These are phyloP conservation scores for Globisporangium acanthophoron DNA, from an alignment of 352 stramenopile genomes.

Conservation along the genomic window DNA sequence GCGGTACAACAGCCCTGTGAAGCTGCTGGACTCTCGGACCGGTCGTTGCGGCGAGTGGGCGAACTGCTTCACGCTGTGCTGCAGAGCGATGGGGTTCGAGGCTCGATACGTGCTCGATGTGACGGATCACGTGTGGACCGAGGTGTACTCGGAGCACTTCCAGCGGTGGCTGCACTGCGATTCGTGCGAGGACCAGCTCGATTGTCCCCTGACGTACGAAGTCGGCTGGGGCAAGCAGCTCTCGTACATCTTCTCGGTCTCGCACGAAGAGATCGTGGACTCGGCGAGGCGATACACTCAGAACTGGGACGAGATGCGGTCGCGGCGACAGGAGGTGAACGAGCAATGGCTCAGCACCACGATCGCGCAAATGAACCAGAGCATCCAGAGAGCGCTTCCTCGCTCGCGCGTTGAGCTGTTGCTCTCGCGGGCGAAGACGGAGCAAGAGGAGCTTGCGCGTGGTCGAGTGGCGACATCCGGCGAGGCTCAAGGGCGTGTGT, in stretches of 20 bases:
- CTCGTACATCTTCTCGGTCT: conserved; percentile 90
- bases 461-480: conserved; percentile 24
- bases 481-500: conserved; percentile 69
- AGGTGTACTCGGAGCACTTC: conserved; percentile 81
- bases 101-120: conserved; percentile 91
- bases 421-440: conserved; percentile 22
- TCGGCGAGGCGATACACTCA: conserved; percentile 79
- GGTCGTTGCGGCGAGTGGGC: conserved; percentile 92
- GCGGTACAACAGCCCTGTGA: conserved; percentile 89
- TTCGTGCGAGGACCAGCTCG: conserved; percentile 91
- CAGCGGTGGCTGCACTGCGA: conserved; percentile 93
- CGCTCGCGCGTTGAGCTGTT: conserved; percentile 31
- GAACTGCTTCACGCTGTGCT: conserved; percentile 92
- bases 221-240: conserved; percentile 93
- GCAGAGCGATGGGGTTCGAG: conserved; percentile 86
- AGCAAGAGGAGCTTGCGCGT: conserved; percentile 43
- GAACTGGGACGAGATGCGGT: conserved; percentile 57
- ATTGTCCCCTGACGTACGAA: conserved; percentile 93
- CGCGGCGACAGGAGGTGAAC: conserved; percentile 54
- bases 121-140: conserved; percentile 95
- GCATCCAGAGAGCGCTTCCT: conserved; percentile 21
- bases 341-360: conserved; percentile 54
- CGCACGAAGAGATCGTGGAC: conserved; percentile 88
- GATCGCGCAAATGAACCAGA: conserved; percentile 51
- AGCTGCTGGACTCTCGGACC: conserved; percentile 73